Conservation (phyloP, 2,329 filamentous ascomycete species). For the Penicillium sp. region DNA sequence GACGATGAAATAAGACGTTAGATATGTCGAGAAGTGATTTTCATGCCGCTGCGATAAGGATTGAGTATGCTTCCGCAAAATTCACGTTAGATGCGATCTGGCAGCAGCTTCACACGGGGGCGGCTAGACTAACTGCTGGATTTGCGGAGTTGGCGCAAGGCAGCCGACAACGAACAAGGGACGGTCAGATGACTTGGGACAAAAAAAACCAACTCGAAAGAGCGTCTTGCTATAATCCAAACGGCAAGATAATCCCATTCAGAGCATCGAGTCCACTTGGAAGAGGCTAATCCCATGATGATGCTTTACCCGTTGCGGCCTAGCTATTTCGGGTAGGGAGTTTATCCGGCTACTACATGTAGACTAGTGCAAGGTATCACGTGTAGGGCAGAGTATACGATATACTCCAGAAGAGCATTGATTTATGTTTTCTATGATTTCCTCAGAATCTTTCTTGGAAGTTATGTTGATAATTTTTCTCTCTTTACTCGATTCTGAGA, state of each 20-base stretch:
- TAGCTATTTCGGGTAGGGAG: constrained; percentile 14
- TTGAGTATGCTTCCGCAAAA: constrained; percentile 17
- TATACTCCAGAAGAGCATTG: neutral
- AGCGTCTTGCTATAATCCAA: neutral
- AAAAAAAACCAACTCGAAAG: neutral
- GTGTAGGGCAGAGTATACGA: constrained; percentile 14
- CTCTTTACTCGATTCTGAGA: neutral
- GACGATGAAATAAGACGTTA: constrained; percentile 11
- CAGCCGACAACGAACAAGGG: neutral
- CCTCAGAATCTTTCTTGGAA: fast-evolving
- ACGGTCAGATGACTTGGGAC: neutral
- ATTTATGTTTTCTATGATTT: neutral
- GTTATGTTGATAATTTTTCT: neutral
- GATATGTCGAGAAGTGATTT: constrained; percentile 18
- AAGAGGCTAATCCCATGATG: constrained; percentile 25
- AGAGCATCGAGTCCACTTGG: constrained; percentile 10
- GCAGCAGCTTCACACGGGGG: constrained; percentile 23
- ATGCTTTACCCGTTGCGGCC: constrained; percentile 26
- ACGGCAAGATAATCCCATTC: constrained; percentile 1
- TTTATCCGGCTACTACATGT: constrained; percentile 18
- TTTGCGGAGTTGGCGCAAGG: constrained; percentile 8
- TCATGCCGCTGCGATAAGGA: constrained; percentile 27
- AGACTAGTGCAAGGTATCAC: constrained; percentile 19
- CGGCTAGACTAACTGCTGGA: constrained; percentile 9
- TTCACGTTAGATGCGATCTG: constrained; percentile 32